Conservation (phyloP, 1,139 yeast species). For the Suhomyces coccinellae region DNA sequence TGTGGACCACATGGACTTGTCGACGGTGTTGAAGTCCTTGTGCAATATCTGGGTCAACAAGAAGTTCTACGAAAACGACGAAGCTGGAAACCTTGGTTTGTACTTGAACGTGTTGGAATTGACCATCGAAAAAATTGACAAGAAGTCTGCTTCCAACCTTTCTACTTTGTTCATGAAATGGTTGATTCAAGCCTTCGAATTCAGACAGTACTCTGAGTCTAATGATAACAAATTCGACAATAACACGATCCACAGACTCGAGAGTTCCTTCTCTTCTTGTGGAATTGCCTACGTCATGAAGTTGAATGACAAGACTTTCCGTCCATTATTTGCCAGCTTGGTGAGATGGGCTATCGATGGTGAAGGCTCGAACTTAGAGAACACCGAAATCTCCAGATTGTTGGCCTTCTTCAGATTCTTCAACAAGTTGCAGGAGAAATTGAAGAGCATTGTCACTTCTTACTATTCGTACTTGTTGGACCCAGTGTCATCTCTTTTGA, state of each 20-base stretch:
- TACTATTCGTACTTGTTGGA: constrained; percentile 86
- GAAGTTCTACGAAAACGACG: constrained; percentile 34
- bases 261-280: constrained; percentile 69
- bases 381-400: constrained; percentile 54
- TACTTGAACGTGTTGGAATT: constrained; percentile 66
- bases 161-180: constrained; percentile 72
- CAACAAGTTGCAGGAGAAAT: constrained; percentile 76
- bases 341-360: constrained; percentile 95
- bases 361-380: constrained; percentile 56
- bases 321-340: constrained; percentile 84
- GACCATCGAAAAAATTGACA: constrained; percentile 65
- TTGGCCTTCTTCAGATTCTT: constrained; percentile 84
- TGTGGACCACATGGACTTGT: constrained; percentile 67
- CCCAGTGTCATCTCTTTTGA: constrained; percentile 57
- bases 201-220: constrained; percentile 48
- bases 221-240: constrained; percentile 50
- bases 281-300: constrained; percentile 82
- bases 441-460: constrained; percentile 84
- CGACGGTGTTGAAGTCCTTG: constrained; percentile 61
- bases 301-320: constrained; percentile 87
- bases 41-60: constrained; percentile 57
- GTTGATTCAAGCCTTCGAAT: constrained; percentile 71
- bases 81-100: constrained; percentile 65
- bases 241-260: constrained; percentile 79
- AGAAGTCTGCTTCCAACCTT: constrained; percentile 70